Conservation (phyloP, 2,329 filamentous ascomycete species). For the Ophioceras dolichostomum region DNA sequence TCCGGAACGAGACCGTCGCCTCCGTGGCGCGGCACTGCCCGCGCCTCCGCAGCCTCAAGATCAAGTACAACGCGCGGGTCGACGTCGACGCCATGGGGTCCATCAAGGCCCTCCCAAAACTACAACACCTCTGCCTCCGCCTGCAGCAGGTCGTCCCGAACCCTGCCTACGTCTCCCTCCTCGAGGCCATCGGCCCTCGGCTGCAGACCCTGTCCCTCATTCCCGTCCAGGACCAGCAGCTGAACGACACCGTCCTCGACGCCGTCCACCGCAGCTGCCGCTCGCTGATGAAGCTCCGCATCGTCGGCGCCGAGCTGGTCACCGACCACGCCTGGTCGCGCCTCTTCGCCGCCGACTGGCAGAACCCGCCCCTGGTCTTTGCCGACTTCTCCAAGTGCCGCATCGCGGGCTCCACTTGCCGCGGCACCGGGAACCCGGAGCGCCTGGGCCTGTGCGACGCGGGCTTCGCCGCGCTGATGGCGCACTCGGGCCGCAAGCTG, state of each 20-base stretch:
- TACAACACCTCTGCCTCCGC: constrained; percentile 67
- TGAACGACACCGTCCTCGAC: constrained; percentile 58
- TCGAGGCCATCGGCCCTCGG: constrained; percentile 48
- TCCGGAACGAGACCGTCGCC: constrained; percentile 58
- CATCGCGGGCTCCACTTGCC: constrained; percentile 59
- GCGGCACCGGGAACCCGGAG: constrained; percentile 47
- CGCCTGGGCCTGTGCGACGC: constrained; percentile 61
- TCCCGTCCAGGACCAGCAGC: constrained; percentile 46
- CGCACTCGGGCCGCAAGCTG: constrained; percentile 60
- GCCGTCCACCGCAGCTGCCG: constrained; percentile 60
- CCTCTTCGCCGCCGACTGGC: constrained; percentile 63
- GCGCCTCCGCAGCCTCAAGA: constrained; percentile 61
- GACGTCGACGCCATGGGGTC: constrained; percentile 51
- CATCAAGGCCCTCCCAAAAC: constrained; percentile 47
- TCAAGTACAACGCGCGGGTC: constrained; percentile 68
- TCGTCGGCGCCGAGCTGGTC: constrained; percentile 64
- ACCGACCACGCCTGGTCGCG: constrained; percentile 62
- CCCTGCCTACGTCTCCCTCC: constrained; percentile 44
- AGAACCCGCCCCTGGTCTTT: constrained; percentile 56
- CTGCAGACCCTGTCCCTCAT: constrained; percentile 72
- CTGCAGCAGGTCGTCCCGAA: constrained; percentile 45
- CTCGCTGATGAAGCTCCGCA: constrained; percentile 61
- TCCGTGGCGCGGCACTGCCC: constrained; percentile 53
- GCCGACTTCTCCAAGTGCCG: constrained; percentile 70
- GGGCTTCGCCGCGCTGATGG: constrained; percentile 73